Percentiles rank a stretch among this genome's conserved stretches.
Conservation (phyloP, 2,329 filamentous ascomycete species). For the Neurospora sp. region DNA sequence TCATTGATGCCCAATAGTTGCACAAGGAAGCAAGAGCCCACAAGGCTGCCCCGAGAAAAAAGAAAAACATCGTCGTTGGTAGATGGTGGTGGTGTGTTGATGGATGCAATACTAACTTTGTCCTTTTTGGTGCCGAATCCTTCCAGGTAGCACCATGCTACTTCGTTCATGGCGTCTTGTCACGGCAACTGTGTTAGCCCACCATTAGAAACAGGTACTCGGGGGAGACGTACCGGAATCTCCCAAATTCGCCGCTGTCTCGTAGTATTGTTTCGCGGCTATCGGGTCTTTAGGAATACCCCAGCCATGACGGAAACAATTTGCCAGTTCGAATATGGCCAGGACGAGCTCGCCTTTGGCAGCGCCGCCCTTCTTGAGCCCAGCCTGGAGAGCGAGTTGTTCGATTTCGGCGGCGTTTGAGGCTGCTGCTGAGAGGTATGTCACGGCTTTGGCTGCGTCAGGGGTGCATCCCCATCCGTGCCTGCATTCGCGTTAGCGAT, state of each 20-base stretch:
- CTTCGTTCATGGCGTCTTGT: slow-evolving; percentile 91
- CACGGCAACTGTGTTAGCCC: slow-evolving; percentile 12
- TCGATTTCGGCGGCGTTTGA: slow-evolving; percentile 85
- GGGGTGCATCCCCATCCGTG: slow-evolving; percentile 87
- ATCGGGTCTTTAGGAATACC: slow-evolving; percentile 77
- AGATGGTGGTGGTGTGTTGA: neutral
- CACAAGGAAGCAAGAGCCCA: neutral
- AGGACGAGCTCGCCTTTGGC: slow-evolving; percentile 95
- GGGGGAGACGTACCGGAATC: slow-evolving; percentile 56
- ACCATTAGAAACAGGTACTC: neutral
- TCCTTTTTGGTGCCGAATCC: slow-evolving; percentile 98
- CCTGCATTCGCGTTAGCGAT: slow-evolving; percentile 33
- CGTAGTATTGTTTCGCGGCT: slow-evolving; percentile 89
- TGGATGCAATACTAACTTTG: slow-evolving; percentile 61
- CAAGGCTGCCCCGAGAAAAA: neutral
- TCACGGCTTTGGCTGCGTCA: slow-evolving; percentile 63
- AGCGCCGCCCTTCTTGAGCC: slow-evolving; percentile 84
- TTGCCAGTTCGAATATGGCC: slow-evolving; percentile 90
- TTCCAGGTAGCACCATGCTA: slow-evolving; percentile 89
- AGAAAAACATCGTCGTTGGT: neutral
- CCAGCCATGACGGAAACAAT: slow-evolving; percentile 92
- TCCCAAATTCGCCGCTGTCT: slow-evolving; percentile 91
- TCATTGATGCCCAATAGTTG: slow-evolving; percentile 31
- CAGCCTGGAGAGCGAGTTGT: slow-evolving; percentile 72
- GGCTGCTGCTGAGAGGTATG: slow-evolving; percentile 79